Evolutionary conservation across 352 stramenopile genomes (phyloP), one percentile per base, ranked within the genome.

Genomic region (Phytophthora fragariaefolia): DNA sequence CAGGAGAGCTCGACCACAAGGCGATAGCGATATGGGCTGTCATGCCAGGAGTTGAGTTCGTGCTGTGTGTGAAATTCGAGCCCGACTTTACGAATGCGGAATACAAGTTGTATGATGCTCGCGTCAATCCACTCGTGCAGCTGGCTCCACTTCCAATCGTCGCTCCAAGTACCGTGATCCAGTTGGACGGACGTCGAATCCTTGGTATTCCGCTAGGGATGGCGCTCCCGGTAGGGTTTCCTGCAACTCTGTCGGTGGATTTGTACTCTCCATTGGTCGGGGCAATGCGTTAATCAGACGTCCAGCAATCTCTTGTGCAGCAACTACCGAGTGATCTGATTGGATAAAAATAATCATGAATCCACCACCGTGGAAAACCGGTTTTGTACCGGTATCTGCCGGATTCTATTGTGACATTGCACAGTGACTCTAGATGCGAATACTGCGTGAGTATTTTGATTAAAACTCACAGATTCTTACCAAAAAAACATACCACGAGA

Each of bases 51-150:
- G 67, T 79, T 18, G 66, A 79, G 60, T 73, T 73, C 58, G 66
- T 75, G 48, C 54, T 76, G 59, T 77, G 69, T 65, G 64, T 77
- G 34, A 73, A 77, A 51, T 74, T 71, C 30, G 60, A 77, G 52
- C 27, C 22, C 32, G 51, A 77, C 55, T 77, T 65, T 66, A 27
- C 26, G 50, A 71, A 74, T 68, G 54, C 64, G 50, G 64, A 73
- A 61, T 68, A 69, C 48, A 77, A 77, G 59, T 42, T 77, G 59
- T 77, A 74, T 59, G 69, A 74, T 60, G 58, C 24, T 71, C 69
- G 55, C 43, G 60, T 38, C 36, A 64, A 61, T 64, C 69, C 69
- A n/a, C 58, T 66, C n/a, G 58, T 66, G 58, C 64, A 58, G 63
- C 38, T 74, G 53, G 43, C 34, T 63, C 66, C 71, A 66, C 57